A percentile compares a stretch with the other conserved stretches of the same genome.
Evolutionary conservation across 2,329 filamentous ascomycete species (phyloP).

Genomic region (Calonectria leucothoes): DNA sequence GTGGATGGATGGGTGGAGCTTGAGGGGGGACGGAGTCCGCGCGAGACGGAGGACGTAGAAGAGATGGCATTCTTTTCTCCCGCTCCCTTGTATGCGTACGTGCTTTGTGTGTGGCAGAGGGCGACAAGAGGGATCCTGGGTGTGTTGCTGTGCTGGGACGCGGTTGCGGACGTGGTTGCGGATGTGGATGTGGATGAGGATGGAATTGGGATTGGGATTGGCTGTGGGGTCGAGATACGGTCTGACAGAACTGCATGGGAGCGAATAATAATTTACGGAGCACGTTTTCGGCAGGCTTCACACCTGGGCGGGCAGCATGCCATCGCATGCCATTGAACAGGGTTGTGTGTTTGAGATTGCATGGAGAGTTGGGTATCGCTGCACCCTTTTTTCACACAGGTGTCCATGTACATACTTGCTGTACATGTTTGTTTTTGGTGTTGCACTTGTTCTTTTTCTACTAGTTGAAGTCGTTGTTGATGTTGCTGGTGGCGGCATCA

Average conservation of each 20-base stretch:
- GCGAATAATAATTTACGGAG: constrained; percentile 2
- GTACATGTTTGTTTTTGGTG: neutral
- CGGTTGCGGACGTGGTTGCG: neutral
- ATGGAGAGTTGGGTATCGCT: neutral
- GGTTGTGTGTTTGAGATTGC: neutral
- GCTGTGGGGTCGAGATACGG: constrained; percentile 10
- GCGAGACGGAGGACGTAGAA: neutral
- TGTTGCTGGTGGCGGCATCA: neutral
- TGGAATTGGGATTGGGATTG: constrained; percentile 4
- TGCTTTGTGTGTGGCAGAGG: neutral
- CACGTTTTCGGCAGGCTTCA: neutral
- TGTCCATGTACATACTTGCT: neutral
- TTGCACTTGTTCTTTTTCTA: neutral
- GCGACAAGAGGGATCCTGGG: neutral
- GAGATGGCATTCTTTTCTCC: too few relatives aligned
- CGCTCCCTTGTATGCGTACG: neutral
- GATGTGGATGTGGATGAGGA: neutral
- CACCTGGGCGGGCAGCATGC: neutral
- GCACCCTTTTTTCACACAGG: neutral
- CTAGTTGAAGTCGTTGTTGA: too few relatives aligned
- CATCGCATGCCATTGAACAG: neutral
- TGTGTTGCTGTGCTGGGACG: neutral
- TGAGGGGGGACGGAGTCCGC: neutral
- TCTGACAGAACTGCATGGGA: constrained; percentile 6
- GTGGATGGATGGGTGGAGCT: constrained; percentile 1